Evolutionary conservation across 345 rosid species (phyloP).

Genomic region (Gossypium sturtianum): DNA sequence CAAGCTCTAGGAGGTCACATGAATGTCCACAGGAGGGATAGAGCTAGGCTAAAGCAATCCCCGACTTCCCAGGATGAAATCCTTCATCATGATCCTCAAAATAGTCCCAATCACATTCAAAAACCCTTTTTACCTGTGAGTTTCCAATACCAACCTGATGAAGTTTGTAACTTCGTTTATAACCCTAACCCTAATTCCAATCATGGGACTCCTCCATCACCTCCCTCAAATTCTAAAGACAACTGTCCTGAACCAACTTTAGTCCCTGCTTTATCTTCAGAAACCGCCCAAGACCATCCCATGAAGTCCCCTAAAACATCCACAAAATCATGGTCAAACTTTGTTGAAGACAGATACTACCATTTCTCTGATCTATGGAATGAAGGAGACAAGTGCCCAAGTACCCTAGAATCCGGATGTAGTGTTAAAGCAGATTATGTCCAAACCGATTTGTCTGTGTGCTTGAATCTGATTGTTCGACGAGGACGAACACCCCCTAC

Average conservation of each 20-base stretch:
- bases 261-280: not conserved
- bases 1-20: constrained; percentile 89
- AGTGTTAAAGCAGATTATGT: constrained; percentile 32
- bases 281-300: constrained; percentile 16
- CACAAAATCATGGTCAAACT: constrained; percentile 25
- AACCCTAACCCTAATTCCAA: constrained; percentile 61
- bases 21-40: constrained; percentile 81
- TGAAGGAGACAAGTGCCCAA: constrained; percentile 34
- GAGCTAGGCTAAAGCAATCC: constrained; percentile 74
- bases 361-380: constrained; percentile 24
- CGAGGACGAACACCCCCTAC: constrained; percentile 32
- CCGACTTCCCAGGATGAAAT: constrained; percentile 26
- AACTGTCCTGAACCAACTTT: constrained; percentile 16
- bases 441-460: constrained; percentile 45
- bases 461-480: constrained; percentile 57
- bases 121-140: constrained; percentile 31
- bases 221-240: constrained; percentile 35
- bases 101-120: constrained; percentile 14
- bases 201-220: not conserved
- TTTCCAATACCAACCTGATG: constrained; percentile 32
- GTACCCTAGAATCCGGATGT: constrained; percentile 22
- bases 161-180: constrained; percentile 39
- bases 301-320: constrained; percentile 26
- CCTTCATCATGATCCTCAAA: constrained; percentile 24
- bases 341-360: constrained; percentile 17